A percentile compares a stretch with the other conserved stretches of the same genome.
phyloP scores from a whole-genome alignment of 306 rosid species.

The Prunus dulcis region DNA sequence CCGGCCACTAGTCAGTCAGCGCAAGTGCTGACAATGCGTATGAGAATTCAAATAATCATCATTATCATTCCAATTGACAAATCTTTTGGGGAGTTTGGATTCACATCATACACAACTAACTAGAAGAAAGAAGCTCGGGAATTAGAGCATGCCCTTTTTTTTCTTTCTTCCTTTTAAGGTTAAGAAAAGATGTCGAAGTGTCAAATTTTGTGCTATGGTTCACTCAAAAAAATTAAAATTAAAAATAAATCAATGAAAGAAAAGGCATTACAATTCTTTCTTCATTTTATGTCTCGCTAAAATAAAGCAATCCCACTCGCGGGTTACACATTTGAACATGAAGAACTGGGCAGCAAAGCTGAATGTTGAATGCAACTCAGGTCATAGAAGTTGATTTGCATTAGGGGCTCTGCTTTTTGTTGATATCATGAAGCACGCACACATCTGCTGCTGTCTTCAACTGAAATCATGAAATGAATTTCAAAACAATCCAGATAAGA shows the following conservation, averaged over 20 bases:
- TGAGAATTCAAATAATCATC: not conserved
- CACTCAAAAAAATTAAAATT: not conserved
- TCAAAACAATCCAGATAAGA: not conserved
- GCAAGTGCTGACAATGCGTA: not conserved
- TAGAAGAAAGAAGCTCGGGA: not conserved
- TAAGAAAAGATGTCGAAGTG: not conserved
- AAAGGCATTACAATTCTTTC: not conserved
- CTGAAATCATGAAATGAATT: conserved; percentile 37
- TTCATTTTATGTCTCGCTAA: not conserved
- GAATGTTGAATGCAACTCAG: not conserved
- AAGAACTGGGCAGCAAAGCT: not conserved
- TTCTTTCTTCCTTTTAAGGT: not conserved
- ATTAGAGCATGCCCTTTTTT: no score
- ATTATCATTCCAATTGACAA: not conserved
- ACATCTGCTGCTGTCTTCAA: conserved; percentile 70
- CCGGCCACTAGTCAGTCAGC: not conserved
- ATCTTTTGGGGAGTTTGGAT: not conserved
- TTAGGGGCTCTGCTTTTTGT: conserved; percentile 48
- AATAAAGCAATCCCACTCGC: not conserved
- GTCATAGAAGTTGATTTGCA: conserved; percentile 6
- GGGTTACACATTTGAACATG: not conserved
- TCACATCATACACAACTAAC: not conserved
- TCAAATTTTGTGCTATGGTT: not conserved
- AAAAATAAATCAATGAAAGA: not conserved
- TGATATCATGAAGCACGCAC: conserved; percentile 61